Base-by-base conservation (phyloP, 2,329 filamentous ascomycete genomes). In the Epichloe scottii region DNA sequence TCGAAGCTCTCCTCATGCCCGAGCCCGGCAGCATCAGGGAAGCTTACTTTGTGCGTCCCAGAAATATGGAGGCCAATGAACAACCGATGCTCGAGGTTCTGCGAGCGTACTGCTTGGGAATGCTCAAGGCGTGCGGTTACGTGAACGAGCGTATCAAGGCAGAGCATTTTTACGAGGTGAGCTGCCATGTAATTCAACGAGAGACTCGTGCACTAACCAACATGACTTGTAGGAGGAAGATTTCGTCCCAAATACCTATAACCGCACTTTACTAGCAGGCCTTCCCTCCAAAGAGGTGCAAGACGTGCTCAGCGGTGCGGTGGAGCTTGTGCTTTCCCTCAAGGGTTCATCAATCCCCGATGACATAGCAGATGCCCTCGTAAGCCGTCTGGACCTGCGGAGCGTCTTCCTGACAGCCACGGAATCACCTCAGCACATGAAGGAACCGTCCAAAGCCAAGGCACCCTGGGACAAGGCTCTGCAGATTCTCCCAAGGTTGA, bases 161-260 rank as follows among this genome's bases (percentile, higher is more conserved):
- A n/a, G 87, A 95, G 64, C 85, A 94, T 58, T 96, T 85, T 63
- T 97, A 91, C 60, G 93, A 98, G 77, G 87, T 87, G 66, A 50
- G 55, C 11, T 34, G 26, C 15, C n/a, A 30, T 17, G 19, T 11
- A 5, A n/a, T 10, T 17, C 23, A 15, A 17, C 17, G 17, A 21
- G 17, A n/a, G 8, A 26, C 6, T n/a, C 19, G 8, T 30, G 7
- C 21, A 35, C 44, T 30, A 23, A 51, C 17, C 6, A 17, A 30
- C 30, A 30, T 30, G 30, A 30, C 6, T 37, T 50, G 44, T 34
- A 91, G 84, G 93, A 98, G 68, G 93, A 98, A 67, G 93, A 98
- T 62, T 96, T 98, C 63, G 88, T 94, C 19, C 90, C 89, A 6
- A 89, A 95, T 65, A 86, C 90, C 0, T 97, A 93, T 63, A 85